Conservation (phyloP, 768 basidiomycete genomes). For the Scleroderma citrinum region DNA sequence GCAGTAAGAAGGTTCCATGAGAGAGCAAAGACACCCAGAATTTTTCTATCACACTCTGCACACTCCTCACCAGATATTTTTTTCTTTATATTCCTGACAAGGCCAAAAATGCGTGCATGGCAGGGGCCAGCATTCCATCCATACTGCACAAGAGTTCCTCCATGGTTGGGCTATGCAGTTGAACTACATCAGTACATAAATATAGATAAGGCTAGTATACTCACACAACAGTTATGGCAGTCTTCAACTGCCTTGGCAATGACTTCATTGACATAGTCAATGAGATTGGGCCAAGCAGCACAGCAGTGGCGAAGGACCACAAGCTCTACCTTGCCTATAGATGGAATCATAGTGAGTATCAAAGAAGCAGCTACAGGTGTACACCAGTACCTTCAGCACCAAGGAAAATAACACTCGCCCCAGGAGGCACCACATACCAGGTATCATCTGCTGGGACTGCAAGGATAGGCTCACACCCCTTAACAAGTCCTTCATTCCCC, state of each 20-base stretch:
- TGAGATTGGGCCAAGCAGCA: no score
- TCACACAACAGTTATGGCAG: not conserved
- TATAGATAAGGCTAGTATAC: no score
- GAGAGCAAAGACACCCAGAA: not conserved
- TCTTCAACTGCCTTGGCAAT: not conserved
- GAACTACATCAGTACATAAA: not conserved
- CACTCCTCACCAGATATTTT: not conserved
- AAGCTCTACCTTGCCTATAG: no score
- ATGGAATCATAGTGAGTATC: no score
- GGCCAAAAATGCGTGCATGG: conserved; percentile 1
- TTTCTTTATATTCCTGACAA: not conserved
- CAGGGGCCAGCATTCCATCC: not conserved
- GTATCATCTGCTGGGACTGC: no score
- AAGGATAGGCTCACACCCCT: no score
- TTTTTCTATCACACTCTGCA: not conserved
- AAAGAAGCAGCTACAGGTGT: no score
- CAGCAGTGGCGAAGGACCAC: no score
- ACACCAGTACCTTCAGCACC: no score
- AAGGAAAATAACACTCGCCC: no score
- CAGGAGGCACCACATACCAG: no score
- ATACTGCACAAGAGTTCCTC: not conserved
- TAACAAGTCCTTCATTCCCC: not conserved
- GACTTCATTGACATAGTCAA: not conserved
- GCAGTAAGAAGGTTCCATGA: no score
- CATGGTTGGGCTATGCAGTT: not conserved